These are phyloP conservation scores for Umbelopsis isabellina DNA, from an alignment of 192 early-diverging fungal genomes.

Conservation along the genomic window DNA sequence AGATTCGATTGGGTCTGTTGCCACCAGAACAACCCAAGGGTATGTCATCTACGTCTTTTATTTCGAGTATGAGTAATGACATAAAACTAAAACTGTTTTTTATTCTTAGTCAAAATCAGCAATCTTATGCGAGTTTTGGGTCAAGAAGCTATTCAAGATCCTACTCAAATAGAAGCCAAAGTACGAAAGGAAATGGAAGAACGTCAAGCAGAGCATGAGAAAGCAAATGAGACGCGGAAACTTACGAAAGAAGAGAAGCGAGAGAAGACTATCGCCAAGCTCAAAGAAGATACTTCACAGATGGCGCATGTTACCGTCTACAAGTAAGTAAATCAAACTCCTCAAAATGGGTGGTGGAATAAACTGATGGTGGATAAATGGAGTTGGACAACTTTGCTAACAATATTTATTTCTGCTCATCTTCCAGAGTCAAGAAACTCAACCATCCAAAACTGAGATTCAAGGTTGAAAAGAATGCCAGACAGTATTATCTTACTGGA, in stretches of 20 bases:
- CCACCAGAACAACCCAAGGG: conserved; percentile 89
- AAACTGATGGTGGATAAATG: no score
- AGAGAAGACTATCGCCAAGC: conserved; percentile 77
- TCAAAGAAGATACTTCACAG: conserved; percentile 68
- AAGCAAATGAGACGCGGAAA: conserved; percentile 81
- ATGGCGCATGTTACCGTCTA: conserved; percentile 84
- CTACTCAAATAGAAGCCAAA: conserved; percentile 90
- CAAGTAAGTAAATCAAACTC: no score
- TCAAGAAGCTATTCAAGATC: conserved; percentile 93
- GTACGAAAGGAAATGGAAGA: conserved; percentile 87
- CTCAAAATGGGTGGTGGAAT: no score
- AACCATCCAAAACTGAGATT: conserved; percentile 80
- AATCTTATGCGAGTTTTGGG: conserved; percentile 97
- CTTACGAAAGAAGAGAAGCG: conserved; percentile 85
- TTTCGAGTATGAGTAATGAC: not conserved
- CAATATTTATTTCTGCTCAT: no score
- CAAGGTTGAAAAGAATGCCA: conserved; percentile 92
- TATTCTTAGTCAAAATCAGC: conserved; percentile 69
- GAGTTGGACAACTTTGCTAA: no score
- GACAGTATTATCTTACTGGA: conserved; percentile 85
- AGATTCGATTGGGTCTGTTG: conserved; percentile 89
- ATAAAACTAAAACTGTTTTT: not conserved
- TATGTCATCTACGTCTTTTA: not conserved
- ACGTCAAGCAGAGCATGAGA: conserved; percentile 78
- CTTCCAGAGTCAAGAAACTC: conserved; percentile 70